Percentiles rank a stretch among this genome's conserved stretches.
Conservation (phyloP, 345 rosid genomes). For the Arabis hirsuta region DNA sequence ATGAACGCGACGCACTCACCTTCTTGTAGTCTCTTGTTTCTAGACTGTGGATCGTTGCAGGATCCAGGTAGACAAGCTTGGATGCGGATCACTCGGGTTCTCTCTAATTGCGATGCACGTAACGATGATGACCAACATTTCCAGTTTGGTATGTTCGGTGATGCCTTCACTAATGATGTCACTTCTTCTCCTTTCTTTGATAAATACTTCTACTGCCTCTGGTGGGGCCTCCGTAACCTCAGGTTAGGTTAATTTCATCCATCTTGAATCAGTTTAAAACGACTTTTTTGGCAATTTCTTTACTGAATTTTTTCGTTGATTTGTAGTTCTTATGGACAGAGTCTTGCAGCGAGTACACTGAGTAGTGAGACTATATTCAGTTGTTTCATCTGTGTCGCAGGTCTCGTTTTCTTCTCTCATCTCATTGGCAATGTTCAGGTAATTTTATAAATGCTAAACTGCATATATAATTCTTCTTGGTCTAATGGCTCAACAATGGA, state of each 20-base stretch:
- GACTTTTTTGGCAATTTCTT: neutral
- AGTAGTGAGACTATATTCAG: conserved; percentile 65
- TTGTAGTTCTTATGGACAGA: conserved; percentile 86
- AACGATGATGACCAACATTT: conserved; percentile 49
- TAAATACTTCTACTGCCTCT: conserved; percentile 82
- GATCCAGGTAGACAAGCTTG: conserved; percentile 61
- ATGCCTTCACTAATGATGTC: conserved; percentile 69
- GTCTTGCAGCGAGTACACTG: conserved; percentile 60
- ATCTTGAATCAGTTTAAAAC: neutral
- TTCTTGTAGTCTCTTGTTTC: conserved; percentile 53
- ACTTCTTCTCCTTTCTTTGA: conserved; percentile 57
- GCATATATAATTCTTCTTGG: neutral
- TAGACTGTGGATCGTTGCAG: conserved; percentile 61
- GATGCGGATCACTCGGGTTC: conserved; percentile 56
- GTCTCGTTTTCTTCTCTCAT: conserved; percentile 82
- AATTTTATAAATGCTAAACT: neutral
- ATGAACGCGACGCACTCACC: conserved; percentile 54
- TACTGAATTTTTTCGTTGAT: conserved; percentile 1
- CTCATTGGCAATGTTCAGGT: conserved; percentile 92
- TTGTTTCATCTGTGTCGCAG: conserved; percentile 66
- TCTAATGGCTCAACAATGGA: neutral
- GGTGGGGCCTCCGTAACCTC: conserved; percentile 89
- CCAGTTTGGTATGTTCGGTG: conserved; percentile 75
- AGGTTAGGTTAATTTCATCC: conserved; percentile 47
- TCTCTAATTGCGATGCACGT: conserved; percentile 59